These are phyloP conservation scores for Kwoniella europaea DNA, from an alignment of 768 basidiomycete species.

Conservation along the genomic window DNA sequence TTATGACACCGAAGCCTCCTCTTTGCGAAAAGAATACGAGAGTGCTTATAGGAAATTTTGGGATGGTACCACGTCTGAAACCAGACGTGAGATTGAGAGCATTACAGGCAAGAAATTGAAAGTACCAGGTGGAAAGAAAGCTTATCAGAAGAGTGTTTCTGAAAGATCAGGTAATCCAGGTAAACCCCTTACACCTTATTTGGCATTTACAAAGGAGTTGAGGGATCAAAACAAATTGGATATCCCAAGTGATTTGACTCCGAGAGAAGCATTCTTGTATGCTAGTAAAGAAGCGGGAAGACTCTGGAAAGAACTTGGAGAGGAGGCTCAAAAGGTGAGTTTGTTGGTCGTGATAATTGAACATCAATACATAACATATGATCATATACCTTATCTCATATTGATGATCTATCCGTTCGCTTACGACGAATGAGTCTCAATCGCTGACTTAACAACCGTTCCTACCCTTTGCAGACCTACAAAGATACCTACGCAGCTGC, in stretches of 20 bases:
- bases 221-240: conserved; percentile 24
- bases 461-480: conserved; percentile 21
- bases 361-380: background rate
- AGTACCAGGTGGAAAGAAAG: conserved; percentile 38
- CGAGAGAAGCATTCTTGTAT: conserved; percentile 8
- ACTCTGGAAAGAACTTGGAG: conserved; percentile 40
- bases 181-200: conserved; percentile 37
- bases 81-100: conserved; percentile 30
- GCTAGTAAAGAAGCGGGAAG: conserved; percentile 36
- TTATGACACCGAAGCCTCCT: conserved; percentile 24
- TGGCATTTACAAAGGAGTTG: conserved; percentile 38
- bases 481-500: conserved; percentile 29
- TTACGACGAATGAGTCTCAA: background rate
- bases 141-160: conserved; percentile 16
- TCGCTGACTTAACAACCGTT: background rate
- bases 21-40: conserved; percentile 27
- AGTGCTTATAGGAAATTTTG: conserved; percentile 36
- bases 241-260: conserved; percentile 7
- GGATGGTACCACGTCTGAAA: conserved; percentile 26
- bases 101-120: conserved; percentile 39
- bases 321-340: conserved; percentile 43
- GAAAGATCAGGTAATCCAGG: conserved; percentile 36
- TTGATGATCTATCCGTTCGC: background rate
- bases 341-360: background rate
- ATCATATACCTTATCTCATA: background rate